Evolutionary conservation across 2,329 filamentous ascomycete species (phyloP).

Genomic region (Fusarium sp.): DNA sequence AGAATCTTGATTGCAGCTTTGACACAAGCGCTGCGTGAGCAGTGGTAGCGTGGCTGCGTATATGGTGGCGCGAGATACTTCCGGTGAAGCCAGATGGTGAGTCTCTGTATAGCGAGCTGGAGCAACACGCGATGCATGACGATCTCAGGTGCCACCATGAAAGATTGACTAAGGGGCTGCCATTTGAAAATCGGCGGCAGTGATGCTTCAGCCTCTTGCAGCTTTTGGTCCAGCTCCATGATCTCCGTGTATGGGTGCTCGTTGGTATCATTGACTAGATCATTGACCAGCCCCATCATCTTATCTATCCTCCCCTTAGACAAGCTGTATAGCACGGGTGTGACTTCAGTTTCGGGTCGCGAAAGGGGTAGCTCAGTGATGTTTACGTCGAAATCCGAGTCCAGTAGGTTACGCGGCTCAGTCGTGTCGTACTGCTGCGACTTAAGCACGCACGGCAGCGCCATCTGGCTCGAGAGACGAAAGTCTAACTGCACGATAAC

Average conservation of each 20-base stretch:
- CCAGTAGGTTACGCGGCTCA: conserved; percentile 10
- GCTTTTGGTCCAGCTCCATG: not conserved
- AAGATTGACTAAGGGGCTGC: not conserved
- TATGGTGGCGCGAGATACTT: not conserved
- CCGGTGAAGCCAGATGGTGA: not conserved
- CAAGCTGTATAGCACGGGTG: conserved; percentile 1
- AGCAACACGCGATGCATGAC: not conserved
- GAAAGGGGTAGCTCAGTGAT: conserved; percentile 14
- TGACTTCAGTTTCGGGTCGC: conserved; percentile 23
- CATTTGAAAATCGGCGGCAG: not conserved
- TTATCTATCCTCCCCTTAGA: not conserved
- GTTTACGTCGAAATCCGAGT: conserved; percentile 18
- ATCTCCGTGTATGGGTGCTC: not conserved
- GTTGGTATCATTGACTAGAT: not conserved
- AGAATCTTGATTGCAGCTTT: not conserved
- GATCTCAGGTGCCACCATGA: not conserved
- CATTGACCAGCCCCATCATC: not conserved
- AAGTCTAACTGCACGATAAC: conserved; percentile 65
- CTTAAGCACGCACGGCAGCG: conserved; percentile 50
- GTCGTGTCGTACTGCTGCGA: conserved; percentile 12
- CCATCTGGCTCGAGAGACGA: conserved; percentile 70
- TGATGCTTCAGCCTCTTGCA: not conserved
- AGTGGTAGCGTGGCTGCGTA: not conserved
- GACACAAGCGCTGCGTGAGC: not conserved
- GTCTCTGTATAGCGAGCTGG: not conserved